Conservation (phyloP, 257 asterid species). For the Verbena officinalis region DNA sequence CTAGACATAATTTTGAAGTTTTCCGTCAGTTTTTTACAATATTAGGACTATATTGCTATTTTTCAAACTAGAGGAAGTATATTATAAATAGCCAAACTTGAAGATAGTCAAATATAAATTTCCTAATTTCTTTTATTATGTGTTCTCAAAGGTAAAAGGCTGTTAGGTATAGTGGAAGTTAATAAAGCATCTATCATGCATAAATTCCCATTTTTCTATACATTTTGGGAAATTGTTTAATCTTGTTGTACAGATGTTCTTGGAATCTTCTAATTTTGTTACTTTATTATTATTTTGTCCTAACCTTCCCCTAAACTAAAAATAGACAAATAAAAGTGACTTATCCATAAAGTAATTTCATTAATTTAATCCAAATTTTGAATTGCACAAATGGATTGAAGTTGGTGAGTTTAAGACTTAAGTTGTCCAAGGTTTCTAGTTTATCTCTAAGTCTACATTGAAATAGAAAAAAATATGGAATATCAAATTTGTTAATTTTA, state of each 20-base stretch:
- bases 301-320: slow-evolving; percentile 5
- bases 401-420: not conserved
- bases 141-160: slow-evolving; percentile 15
- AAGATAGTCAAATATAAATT: no score
- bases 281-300: not conserved
- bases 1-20: no score
- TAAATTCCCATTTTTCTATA: slow-evolving; percentile 8
- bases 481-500: no score
- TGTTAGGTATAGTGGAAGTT: slow-evolving; percentile 41
- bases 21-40: no score
- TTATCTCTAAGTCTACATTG: no score
- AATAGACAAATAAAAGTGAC: slow-evolving; percentile 24
- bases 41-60: no score
- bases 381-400: slow-evolving; percentile 13
- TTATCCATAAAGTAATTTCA: slow-evolving; percentile 19
- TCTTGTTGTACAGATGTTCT: slow-evolving; percentile 1
- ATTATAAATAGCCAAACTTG: no score
- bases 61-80: no score
- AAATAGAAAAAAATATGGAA: not conserved
- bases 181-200: slow-evolving; percentile 31
- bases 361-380: slow-evolving; percentile 3
- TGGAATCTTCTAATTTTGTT: not conserved
- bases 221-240: slow-evolving; percentile 20
- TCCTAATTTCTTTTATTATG: not conserved
- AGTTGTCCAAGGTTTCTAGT: slow-evolving; percentile 28